A percentile compares a stretch with the other conserved stretches of the same genome.
Evolutionary conservation across 106 monocot species (phyloP).

Genomic region (Dactylorhiza incarnata): DNA sequence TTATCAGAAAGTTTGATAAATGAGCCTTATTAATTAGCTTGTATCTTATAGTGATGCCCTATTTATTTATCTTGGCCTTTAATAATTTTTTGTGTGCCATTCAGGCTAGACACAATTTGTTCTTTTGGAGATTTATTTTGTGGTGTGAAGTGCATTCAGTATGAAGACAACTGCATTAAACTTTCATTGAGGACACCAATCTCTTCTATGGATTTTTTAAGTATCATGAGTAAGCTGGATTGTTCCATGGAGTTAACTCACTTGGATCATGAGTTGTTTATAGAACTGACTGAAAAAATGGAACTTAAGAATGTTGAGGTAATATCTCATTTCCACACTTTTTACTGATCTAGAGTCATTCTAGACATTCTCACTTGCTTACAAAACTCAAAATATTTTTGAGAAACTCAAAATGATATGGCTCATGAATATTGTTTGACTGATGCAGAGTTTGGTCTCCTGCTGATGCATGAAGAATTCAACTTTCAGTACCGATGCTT

Average conservation of each 20-base stretch:
- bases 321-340: slow-evolving; percentile 6
- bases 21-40: background rate
- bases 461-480: background rate
- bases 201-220: slow-evolving; percentile 18
- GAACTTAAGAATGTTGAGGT: slow-evolving; percentile 67
- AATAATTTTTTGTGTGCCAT: background rate
- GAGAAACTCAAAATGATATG: background rate
- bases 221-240: slow-evolving; percentile 24
- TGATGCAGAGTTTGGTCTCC: background rate
- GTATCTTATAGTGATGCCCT: background rate
- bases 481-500: background rate
- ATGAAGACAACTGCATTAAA: slow-evolving; percentile 50
- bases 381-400: background rate
- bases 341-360: background rate
- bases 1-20: background rate
- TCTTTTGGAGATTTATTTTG: slow-evolving; percentile 48
- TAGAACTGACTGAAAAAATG: slow-evolving; percentile 47
- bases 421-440: background rate
- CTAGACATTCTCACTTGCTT: background rate
- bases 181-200: slow-evolving; percentile 46
- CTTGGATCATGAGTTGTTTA: slow-evolving; percentile 55
- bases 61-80: background rate
- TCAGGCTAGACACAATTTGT: slow-evolving; percentile 46
- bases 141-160: slow-evolving; percentile 49
- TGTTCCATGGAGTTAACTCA: slow-evolving; percentile 23